phyloP scores from a whole-genome alignment of 306 rosid genomes.

The Glycine soja region DNA sequence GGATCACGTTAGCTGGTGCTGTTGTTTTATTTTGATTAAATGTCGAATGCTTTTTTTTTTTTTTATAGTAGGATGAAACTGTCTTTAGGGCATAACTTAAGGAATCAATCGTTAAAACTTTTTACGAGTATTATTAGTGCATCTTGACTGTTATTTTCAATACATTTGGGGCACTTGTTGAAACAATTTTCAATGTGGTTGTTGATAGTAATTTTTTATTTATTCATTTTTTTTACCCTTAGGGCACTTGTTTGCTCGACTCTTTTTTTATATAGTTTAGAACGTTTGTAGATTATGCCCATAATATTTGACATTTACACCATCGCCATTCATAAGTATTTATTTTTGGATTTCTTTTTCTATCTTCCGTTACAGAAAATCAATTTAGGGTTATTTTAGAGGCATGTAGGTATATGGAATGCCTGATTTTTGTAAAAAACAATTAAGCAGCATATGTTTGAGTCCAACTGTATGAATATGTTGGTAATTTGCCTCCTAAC shows the following conservation, averaged over 20 bases:
- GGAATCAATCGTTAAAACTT: neutral
- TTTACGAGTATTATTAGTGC: neutral
- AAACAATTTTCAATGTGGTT: neutral
- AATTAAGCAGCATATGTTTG: neutral
- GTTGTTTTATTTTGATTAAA: conserved; percentile 33
- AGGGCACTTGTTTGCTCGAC: neutral
- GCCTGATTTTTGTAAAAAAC: too few species aligned
- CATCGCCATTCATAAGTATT: neutral
- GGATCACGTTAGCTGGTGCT: conserved; percentile 3
- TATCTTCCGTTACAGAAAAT: conserved; percentile 3
- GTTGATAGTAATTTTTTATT: neutral
- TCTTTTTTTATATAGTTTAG: conserved; percentile 1
- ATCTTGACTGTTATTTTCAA: neutral
- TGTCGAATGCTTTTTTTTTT: neutral
- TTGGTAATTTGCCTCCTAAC: neutral
- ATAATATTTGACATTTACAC: neutral
- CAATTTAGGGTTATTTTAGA: conserved; percentile 16
- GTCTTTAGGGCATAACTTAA: neutral
- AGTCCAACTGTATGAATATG: neutral
- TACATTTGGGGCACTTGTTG: too few species aligned
- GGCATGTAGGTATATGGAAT: conserved; percentile 8
- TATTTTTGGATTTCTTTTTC: neutral
- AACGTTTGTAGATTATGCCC: neutral
- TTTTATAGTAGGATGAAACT: neutral
- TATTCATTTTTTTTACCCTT: neutral